A percentile compares a stretch with the other conserved stretches of the same genome.
phyloP scores from a whole-genome alignment of 2,329 filamentous ascomycete species.

The Talaromyces marneffei region DNA sequence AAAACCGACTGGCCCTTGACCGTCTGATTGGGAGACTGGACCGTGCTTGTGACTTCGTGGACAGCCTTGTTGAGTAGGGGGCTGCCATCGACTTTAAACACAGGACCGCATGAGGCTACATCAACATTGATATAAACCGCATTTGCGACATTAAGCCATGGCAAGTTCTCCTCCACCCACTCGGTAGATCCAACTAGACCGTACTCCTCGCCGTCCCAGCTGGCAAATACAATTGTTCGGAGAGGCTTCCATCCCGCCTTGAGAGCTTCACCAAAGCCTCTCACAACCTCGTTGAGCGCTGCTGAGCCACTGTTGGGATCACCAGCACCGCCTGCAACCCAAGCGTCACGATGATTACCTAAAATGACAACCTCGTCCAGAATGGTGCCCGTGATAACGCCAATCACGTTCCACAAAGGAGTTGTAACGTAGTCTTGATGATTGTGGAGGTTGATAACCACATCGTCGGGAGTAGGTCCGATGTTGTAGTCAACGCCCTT shows the following conservation, averaged over 20 bases:
- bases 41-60: constrained; percentile 57
- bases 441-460: constrained; percentile 69
- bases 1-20: constrained; percentile 61
- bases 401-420: constrained; percentile 86
- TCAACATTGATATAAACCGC: constrained; percentile 86
- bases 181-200: constrained; percentile 81
- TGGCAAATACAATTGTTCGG: constrained; percentile 87
- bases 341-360: constrained; percentile 89
- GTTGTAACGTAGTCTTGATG: constrained; percentile 77
- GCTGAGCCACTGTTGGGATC: constrained; percentile 81
- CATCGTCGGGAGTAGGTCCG: constrained; percentile 67
- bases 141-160: constrained; percentile 67
- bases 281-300: constrained; percentile 70
- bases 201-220: constrained; percentile 80
- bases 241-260: constrained; percentile 74
- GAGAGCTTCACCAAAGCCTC: constrained; percentile 66
- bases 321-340: constrained; percentile 76
- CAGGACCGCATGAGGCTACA: constrained; percentile 60
- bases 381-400: constrained; percentile 81
- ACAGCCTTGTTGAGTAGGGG: constrained; percentile 71
- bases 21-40: constrained; percentile 71
- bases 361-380: constrained; percentile 80
- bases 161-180: constrained; percentile 85
- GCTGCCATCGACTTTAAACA: constrained; percentile 62
- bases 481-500: constrained; percentile 81